Conservation (phyloP, 495 filamentous ascomycete genomes). For the Chaetomium tenue region DNA sequence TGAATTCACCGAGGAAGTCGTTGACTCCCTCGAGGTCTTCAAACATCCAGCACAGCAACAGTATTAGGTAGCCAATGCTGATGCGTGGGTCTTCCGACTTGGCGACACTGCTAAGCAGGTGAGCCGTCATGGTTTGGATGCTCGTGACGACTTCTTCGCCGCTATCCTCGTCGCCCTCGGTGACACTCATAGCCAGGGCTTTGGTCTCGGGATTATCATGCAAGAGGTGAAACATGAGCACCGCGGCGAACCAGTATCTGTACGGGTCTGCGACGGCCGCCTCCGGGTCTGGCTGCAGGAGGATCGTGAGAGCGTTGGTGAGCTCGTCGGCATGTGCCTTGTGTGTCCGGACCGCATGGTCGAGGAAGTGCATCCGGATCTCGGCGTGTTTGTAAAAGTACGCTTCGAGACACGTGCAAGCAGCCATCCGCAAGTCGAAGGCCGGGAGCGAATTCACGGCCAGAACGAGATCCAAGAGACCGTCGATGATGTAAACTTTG, state of each 20-base stretch:
- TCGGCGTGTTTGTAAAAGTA: conserved; percentile 79
- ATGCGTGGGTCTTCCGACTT: conserved; percentile 78
- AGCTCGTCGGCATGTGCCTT: conserved; percentile 73
- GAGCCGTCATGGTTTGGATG: conserved; percentile 80
- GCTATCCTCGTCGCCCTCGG: conserved; percentile 82
- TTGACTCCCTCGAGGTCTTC: conserved; percentile 90
- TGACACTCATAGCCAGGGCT: conserved; percentile 71
- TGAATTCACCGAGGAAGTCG: conserved; percentile 93
- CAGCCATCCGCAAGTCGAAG: conserved; percentile 79
- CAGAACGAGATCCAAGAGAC: conserved; percentile 83
- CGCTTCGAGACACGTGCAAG: conserved; percentile 85
- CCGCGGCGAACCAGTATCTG: conserved; percentile 83
- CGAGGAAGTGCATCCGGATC: conserved; percentile 80
- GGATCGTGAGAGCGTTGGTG: conserved; percentile 84
- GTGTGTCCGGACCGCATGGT: conserved; percentile 86
- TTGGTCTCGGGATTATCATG: conserved; percentile 81
- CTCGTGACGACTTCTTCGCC: conserved; percentile 96
- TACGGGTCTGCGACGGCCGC: conserved; percentile 74
- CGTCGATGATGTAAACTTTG: conserved; percentile 87
- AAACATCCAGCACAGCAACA: conserved; percentile 89
- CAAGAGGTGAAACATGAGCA: conserved; percentile 87
- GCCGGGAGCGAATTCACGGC: conserved; percentile 60
- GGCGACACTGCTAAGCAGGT: conserved; percentile 68
- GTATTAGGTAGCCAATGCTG: conserved; percentile 82
- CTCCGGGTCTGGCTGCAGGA: conserved; percentile 62